Conservation (phyloP, 139 green algal genomes). For the Pleodorina starrii region DNA sequence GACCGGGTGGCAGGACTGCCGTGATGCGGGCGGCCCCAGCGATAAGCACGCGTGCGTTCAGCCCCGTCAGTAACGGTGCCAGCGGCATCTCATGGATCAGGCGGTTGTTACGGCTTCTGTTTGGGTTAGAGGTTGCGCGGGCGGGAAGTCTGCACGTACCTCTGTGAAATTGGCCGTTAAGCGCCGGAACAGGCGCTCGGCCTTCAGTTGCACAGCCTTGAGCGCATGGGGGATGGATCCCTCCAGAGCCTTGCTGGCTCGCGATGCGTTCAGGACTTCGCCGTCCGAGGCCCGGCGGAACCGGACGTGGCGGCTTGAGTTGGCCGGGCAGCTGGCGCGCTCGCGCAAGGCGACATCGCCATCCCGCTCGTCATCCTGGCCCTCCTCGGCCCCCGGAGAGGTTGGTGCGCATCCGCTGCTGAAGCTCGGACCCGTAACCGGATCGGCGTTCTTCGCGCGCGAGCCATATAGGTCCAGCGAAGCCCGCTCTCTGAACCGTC, state of each 20-base stretch:
- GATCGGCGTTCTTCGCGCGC: not conserved
- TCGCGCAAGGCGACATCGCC: not conserved
- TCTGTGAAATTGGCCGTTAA: not conserved
- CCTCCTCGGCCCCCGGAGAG: not conserved
- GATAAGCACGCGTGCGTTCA: no score
- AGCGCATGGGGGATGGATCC: not conserved
- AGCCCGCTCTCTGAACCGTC: slow-evolving; percentile 9
- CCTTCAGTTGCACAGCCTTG: not conserved
- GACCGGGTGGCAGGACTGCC: no score
- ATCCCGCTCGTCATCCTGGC: not conserved
- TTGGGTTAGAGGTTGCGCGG: no score
- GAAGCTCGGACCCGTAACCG: no score
- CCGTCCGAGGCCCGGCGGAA: slow-evolving; percentile 27
- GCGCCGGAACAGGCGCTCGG: slow-evolving; percentile 7
- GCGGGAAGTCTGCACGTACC: no score
- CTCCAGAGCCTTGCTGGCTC: not conserved
- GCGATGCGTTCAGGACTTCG: not conserved
- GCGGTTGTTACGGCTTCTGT: no score
- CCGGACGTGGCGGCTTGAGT: not conserved
- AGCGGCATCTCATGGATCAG: no score
- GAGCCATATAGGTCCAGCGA: not conserved
- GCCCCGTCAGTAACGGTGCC: no score
- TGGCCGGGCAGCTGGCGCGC: not conserved
- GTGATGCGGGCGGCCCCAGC: no score
- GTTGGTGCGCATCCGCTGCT: not conserved